Base-by-base conservation (phyloP, 2,329 filamentous ascomycete genomes). In the Capronia americana region DNA sequence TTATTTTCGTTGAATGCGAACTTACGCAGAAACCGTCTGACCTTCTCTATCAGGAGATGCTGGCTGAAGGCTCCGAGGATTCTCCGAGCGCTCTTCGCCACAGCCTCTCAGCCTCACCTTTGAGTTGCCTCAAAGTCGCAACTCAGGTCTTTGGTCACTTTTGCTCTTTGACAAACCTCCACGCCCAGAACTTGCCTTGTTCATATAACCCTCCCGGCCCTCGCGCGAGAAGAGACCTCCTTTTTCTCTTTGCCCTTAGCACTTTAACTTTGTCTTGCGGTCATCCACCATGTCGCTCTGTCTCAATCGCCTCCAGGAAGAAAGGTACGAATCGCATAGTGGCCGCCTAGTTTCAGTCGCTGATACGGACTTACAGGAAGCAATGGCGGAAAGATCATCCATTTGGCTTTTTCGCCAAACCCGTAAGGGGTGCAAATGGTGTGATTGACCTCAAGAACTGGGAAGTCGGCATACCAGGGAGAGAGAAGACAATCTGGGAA, bases 351-450 rank as follows among this genome's bases (percentile, higher is more conserved):
- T 60, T 59, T 55, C 63, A 51, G 68, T 65, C n/a, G 66, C 66
- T 65, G 51, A 48, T 50, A 54, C 56, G 50, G 63, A 55, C 63
- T 53, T 48, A 50, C 73, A 97, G 93, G 70, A 98, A 97, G 82
- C 92, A 97, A 82, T 99, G 95, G 95, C 89, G 95, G 71, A 90
- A 90, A 77, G 94, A 99, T 74, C 95, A 99, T 76, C 96, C 96
- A 0, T 99, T 99, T 76, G 95, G 95, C 68, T 99, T 99, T 83
- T 97, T 91, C 79, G 95, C 95, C 26, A 92, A 93, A 76, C 95
- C 96, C 12, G 84, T 89, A 69, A 91, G 94, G 73, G 93, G 88
- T 69, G 79, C 89, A 20, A 71, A 67, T 55, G 93, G 93, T 63
- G 88, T 92, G 1, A 86, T 98, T 60, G 95, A 99, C 76, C 84